Conservation (phyloP, 164 flowering plant species). For the Vitis labrusca region DNA sequence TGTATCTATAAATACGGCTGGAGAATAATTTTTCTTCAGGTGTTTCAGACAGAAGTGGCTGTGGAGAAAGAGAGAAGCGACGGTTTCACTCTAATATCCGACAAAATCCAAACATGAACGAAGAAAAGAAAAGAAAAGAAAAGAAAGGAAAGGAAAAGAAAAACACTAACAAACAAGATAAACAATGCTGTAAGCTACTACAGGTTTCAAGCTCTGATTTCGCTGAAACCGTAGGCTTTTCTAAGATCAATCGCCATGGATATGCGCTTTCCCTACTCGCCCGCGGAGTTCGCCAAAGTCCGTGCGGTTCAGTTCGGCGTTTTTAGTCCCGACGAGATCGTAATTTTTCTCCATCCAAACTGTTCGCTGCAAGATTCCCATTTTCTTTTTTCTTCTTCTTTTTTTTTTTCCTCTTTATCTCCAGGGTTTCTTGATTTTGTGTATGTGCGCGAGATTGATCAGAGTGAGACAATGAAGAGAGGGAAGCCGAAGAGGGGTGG, state of each 20-base stretch:
- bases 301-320: slow-evolving; percentile 76
- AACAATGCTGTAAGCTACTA: neutral
- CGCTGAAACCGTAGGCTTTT: slow-evolving; percentile 11
- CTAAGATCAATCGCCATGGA: slow-evolving; percentile 49
- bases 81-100: too few relatives aligned
- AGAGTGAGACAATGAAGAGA: slow-evolving; percentile 87
- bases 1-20: too few relatives aligned
- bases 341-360: slow-evolving; percentile 22
- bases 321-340: slow-evolving; percentile 77
- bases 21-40: too few relatives aligned
- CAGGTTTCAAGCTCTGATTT: too few relatives aligned
- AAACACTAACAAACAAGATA: neutral
- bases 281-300: slow-evolving; percentile 81
- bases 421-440: neutral
- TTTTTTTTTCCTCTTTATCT: neutral
- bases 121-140: too few relatives aligned
- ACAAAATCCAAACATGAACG: too few relatives aligned
- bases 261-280: slow-evolving; percentile 64
- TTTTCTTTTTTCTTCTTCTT: neutral
- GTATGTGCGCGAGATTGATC: slow-evolving; percentile 61
- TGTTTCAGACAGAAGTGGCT: too few relatives aligned
- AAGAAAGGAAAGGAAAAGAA: neutral
- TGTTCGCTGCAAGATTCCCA: too few relatives aligned
- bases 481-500: slow-evolving; percentile 94
- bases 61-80: too few relatives aligned